A percentile compares a stretch with the other conserved stretches of the same genome.
These are phyloP conservation scores for Ramaria sp. DNA, from an alignment of 768 basidiomycete genomes.

Conservation along the genomic window DNA sequence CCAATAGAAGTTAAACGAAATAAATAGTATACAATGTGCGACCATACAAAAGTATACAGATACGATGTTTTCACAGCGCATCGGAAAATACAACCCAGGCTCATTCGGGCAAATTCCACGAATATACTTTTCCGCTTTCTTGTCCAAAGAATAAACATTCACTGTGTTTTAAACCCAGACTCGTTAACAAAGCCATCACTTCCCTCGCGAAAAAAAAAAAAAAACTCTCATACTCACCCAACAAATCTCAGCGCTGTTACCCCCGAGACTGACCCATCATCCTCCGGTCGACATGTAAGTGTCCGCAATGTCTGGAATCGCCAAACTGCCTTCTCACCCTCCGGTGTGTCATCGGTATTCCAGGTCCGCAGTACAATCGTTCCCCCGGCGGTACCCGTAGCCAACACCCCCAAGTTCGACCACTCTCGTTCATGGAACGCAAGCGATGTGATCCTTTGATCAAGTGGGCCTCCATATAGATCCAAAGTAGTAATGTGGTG, in stretches of 20 bases:
- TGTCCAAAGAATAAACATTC: constrained; percentile 53
- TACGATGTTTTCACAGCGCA: too few relatives aligned
- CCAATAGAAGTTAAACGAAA: too few relatives aligned
- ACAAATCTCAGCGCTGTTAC: constrained; percentile 76
- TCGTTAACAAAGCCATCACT: too few relatives aligned
- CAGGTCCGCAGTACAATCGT: constrained; percentile 75
- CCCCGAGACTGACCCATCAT: constrained; percentile 35
- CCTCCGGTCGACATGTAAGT: constrained; percentile 41
- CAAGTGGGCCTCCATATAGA: constrained; percentile 32
- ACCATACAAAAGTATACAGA: too few relatives aligned
- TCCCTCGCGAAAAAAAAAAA: too few relatives aligned
- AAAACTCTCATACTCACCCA: constrained; percentile 39
- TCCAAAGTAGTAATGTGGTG: constrained; percentile 65
- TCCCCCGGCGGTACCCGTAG: constrained; percentile 67
- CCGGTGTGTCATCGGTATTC: constrained; percentile 64
- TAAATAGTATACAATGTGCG: too few relatives aligned
- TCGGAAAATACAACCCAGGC: too few relatives aligned
- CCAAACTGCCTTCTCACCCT: constrained; percentile 61
- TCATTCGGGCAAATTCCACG: constrained; percentile 48
- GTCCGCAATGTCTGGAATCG: constrained; percentile 58
- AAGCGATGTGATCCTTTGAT: constrained; percentile 48
- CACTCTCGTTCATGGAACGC: constrained; percentile 89
- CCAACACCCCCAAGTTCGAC: constrained; percentile 65
- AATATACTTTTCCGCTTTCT: constrained; percentile 44
- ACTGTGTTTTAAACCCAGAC: too few relatives aligned